Evolutionary conservation across 164 flowering plant genomes (phyloP), one percentile per base, ranked within the genome.

Genomic region (Berberis vulgaris): DNA sequence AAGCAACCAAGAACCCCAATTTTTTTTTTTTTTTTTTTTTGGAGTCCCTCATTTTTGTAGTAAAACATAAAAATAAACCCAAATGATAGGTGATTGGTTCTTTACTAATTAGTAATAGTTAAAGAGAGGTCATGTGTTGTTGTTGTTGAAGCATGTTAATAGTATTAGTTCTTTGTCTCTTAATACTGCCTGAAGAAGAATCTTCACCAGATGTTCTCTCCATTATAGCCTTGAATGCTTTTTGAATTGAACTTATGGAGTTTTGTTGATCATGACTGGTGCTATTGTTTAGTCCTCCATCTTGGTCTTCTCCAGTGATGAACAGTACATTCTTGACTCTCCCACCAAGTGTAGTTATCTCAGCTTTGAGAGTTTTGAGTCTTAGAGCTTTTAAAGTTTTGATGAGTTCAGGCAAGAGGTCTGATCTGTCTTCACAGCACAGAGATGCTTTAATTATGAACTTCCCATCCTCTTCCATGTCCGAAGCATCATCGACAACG

Each of bases 341-440:
- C 11, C 95, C 96, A 0, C 92, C 96, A 2, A 89, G 55, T 5
- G 91, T 86, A 3, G 82, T 82, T 77, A 91, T 87, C 65, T 91
- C 96, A 1, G 91, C 86, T 62, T 69, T 69, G 10, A 89, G 61
- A 1, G 88, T 81, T 70, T 75, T 83, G 64, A 91, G 64, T 0
- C 76, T 74, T 4, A 91, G 79, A 8, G 89, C 78, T 12, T 83
- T 82, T 38, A 91, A 65, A 1, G 81, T 80, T 65, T 81, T 77
- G 43, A 79, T 83, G 1, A 89, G 73, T 13, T 87, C 95, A 6
- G 92, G 82, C 10, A 91, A 57, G 13, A 91, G 84, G 67, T 86
- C 96, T 1, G 86, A 71, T 12, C 98, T 73, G 55, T 91, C 96
- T 44, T 91, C 95, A 56, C 98, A 91, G 71, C 95, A 91, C 6